Conservation (phyloP, 2,329 filamentous ascomycete species). For the Gnomoniopsis smithogilvyi region DNA sequence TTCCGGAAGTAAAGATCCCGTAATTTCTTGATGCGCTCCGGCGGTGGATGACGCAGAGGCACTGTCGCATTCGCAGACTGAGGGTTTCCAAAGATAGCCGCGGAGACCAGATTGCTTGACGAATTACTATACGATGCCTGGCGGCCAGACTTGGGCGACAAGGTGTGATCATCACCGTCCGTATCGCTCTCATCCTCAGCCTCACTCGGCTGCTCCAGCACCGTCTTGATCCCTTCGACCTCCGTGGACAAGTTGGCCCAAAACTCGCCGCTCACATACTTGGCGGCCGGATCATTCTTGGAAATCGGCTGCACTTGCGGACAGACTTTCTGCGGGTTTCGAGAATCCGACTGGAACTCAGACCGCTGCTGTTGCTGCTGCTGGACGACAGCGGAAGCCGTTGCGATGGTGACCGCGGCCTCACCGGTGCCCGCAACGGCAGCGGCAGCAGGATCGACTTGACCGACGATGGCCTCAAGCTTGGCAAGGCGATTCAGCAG, state of each 20-base stretch:
- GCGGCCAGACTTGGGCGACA: constrained; percentile 27
- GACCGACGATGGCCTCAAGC: constrained; percentile 43
- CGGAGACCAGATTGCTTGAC: neutral
- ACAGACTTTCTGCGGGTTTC: constrained; percentile 12
- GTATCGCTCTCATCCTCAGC: constrained; percentile 27
- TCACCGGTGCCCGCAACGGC: neutral
- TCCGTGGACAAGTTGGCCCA: constrained; percentile 41
- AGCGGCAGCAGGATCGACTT: constrained; percentile 33
- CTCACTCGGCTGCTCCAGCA: constrained; percentile 40
- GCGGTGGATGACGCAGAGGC: constrained; percentile 31
- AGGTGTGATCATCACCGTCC: constrained; percentile 19
- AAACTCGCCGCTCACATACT: constrained; percentile 41
- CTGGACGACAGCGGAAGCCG: too few relatives aligned
- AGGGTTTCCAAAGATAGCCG: constrained; percentile 8
- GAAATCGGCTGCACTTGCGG: constrained; percentile 7
- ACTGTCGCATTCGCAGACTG: neutral
- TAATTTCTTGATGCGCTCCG: constrained; percentile 35
- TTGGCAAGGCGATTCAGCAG: constrained; percentile 41
- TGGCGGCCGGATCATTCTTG: constrained; percentile 19
- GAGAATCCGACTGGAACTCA: neutral
- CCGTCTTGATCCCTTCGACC: constrained; percentile 42
- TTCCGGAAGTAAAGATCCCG: constrained; percentile 35
- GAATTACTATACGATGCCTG: constrained; percentile 13
- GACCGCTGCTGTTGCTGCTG: neutral
- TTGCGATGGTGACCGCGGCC: too few relatives aligned